Evolutionary conservation across 177 flowering plant species (phyloP), one percentile per base, ranked within the genome.

Genomic region (Vitis hybrid): DNA sequence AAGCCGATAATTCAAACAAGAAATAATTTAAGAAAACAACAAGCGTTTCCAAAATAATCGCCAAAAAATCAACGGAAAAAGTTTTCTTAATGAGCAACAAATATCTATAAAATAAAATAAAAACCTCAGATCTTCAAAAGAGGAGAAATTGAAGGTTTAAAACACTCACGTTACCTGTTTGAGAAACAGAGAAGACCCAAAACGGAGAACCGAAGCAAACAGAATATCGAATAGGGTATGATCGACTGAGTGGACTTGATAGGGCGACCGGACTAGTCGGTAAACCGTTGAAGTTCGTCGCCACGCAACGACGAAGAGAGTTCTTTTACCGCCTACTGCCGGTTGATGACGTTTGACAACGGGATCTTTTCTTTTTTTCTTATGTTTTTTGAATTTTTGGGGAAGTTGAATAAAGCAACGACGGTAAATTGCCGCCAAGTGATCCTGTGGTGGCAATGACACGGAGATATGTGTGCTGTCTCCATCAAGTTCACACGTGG

Each of bases 211-310:
- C 11, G 51, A 76, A 49, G 65, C 56, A 18, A 62, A 38, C 24
- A 50, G 66, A 31, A 53, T 12, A 12, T 44, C 54, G 47, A 66
- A 59, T 8, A 58, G 44, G 54, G 11, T 24, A 19, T 12, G 59
- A 11, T 50, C 55, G 69, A 58, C 58, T 49, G 47, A 63, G 22
- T 38, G 51, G 56, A 62, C 14, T 19, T 50, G 18, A 20, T 22
- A 55, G n/a, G 9, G 61, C 8, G 47, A 77, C 82, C 71, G 80
- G 73, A 59, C 28, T n/a, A 77, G 62, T 76, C 75, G 50, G 83
- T 80, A 53, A 52, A 55, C 56, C 24, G 19, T 28, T 24, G 33
- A 59, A 7, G 50, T 22, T 61, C 55, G 60, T 64, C 63, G 73
- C 77, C 73, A 66, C 71, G 68, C 52, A 57, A 7, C 31, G 47